Conservation (phyloP, 2,329 filamentous ascomycete species). For the Fusarium pininemorale region DNA sequence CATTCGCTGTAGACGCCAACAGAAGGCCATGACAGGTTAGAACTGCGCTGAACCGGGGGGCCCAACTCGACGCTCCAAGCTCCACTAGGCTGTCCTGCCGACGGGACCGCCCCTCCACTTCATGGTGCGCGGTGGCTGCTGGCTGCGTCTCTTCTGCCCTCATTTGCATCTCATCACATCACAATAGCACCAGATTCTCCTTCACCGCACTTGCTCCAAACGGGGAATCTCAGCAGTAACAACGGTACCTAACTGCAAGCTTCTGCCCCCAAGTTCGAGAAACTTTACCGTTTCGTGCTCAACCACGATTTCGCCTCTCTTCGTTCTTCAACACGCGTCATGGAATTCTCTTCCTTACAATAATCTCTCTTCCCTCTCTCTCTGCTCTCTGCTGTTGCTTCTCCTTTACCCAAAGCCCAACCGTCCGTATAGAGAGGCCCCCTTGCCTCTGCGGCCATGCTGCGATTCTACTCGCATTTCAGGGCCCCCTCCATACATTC, state of each 20-base stretch:
- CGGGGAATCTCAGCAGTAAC: not conserved
- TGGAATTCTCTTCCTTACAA: constrained; percentile 33
- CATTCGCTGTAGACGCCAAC: not conserved
- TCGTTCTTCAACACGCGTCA: constrained; percentile 28
- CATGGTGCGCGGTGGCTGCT: constrained; percentile 6
- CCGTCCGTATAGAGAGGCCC: constrained; percentile 18
- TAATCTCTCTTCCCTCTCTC: constrained; percentile 14
- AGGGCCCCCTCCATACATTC: constrained; percentile 40
- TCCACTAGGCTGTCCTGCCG: constrained; percentile 26
- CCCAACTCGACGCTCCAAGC: not conserved
- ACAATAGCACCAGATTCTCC: constrained; percentile 27
- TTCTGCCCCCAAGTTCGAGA: constrained; percentile 6
- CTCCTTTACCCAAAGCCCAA: constrained; percentile 16
- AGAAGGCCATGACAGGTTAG: not conserved
- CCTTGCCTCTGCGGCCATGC: constrained; percentile 46
- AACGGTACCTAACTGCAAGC: not conserved
- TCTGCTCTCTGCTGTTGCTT: constrained; percentile 31
- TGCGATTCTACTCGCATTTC: constrained; percentile 39
- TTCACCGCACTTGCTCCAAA: constrained; percentile 33
- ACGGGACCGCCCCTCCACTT: constrained; percentile 31
- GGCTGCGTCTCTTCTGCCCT: constrained; percentile 26
- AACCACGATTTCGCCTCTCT: constrained; percentile 38
- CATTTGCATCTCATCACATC: constrained; percentile 32
- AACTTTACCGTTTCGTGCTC: constrained; percentile 31
- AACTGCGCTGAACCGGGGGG: not conserved